Evolutionary conservation across 2,329 filamentous ascomycete genomes (phyloP), one percentile per base, ranked within the genome.

Genomic region (Venturia effusa): DNA sequence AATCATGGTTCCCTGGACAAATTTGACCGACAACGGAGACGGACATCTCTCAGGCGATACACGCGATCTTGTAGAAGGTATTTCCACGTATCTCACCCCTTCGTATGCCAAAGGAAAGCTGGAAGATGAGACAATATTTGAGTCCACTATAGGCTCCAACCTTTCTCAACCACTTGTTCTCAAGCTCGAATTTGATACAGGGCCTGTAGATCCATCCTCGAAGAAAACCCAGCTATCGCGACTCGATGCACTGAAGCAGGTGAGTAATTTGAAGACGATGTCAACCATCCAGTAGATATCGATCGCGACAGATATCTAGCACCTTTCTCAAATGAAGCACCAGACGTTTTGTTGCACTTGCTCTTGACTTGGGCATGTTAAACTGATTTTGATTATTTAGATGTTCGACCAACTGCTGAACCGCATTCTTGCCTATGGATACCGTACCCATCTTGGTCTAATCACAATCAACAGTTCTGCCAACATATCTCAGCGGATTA

Each of bases 401-500:
- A 72, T 75, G 67, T 76, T 76, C 62, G 70, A 74, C 48, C 70
- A 72, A 7, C 70, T 74, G 64, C 68, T 76, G 66, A 75, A 76
- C 62, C 67, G 74, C 7, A 67, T 73, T 1, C 66, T 76, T n/a
- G 75, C 74, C 2, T 75, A 76, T 64, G 68, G 70, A 45, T 75
- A 71, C 66, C 69, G 72, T 55, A 74, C 71, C 0, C 72, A 76
- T 59, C 66, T 74, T 32, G 74, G 75, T 4, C 68, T 76, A 1
- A 67, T 76, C 24, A 73, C 72, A 2, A 74, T 76, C 64, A 41
- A 62, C 24, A 34, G 34, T 22, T 67, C 73, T 2, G 68, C 71
- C 1, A 67, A 55, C 2, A 66, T 77, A 1, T 61, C 67, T 5
- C 71, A 73, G 57, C 62, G 65, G 0, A 66, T 74, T 19, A 74